Evolutionary conservation across 306 rosid genomes (phyloP), one percentile per base, ranked within the genome.

Genomic region (Luffa acutangula): DNA sequence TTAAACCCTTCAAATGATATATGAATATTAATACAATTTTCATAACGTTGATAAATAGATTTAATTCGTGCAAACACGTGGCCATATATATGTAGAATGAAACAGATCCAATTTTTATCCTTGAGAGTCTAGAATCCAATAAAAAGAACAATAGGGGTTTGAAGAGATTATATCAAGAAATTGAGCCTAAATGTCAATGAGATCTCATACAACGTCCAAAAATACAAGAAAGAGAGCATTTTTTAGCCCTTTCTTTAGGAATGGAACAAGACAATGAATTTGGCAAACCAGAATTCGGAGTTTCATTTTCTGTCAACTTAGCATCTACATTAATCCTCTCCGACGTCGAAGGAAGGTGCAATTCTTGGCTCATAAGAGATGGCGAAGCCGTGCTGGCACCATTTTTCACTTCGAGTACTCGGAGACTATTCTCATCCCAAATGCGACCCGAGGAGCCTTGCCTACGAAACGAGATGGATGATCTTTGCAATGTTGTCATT

Each of bases 371-470:
- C 14, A 14, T 73, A 63, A 51, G 25, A 9, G 54, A 1, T 11
- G 76, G 20, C 4, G 80, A 12, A 11, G 69, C 59, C 15, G 15
- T 70, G 33, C n/a, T n/a, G 36, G 8, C 79, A 34, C 54, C 14
- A 5, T 33, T 31, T 59, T 86, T 90, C 57, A 80, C 59, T 0
- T 86, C 85, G 21, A 39, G 56, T n/a, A 52, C 18, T 34, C 51
- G 81, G 15, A 75, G 31, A 25, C 31, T 17, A 0, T 63, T 82
- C 53, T 91, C 88, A 10, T 78, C 83, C 97, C 97, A 93, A 81
- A 89, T 91, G 39, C 80, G 80, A 11, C 97, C 96, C 0, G 94
- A 93, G n/a, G 97, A 93, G 78, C 97, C 97, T 78, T 88, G 97
- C 81, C 96, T 77, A 66, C 96, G 21, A 65, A 93, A 91, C 13